Base-by-base conservation (phyloP, 2,329 filamentous ascomycete genomes). In the Nothomitra cinnamomea region DNA sequence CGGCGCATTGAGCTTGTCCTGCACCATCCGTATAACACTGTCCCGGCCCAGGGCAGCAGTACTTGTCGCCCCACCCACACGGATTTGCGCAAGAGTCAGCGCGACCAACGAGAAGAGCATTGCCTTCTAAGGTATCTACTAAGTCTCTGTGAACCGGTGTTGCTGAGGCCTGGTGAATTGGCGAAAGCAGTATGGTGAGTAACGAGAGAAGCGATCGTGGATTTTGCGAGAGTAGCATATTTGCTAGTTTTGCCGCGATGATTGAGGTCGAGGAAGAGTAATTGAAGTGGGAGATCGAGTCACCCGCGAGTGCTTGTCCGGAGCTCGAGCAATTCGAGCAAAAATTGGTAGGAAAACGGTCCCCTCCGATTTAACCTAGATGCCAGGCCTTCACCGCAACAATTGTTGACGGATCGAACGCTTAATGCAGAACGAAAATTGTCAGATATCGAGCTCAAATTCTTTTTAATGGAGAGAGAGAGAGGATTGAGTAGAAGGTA, bases 61-160 rank as follows among this genome's bases (percentile, higher is more conserved):
- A 61, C 60, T 74, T 71, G 49, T 64, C 63, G 54, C 70, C 68
- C 59, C 69, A 76, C n/a, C 75, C 76, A 58, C 75, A 79, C 7
- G 69, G 65, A 53, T 70, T 75, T 5, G 64, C 63, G 60, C 75
- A 77, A 55, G n/a, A n/a, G n/a, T n/a, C n/a, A n/a, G 40, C 54
- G 49, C 67, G 64, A 17, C 50, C 48, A 25, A 40, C 41, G 13
- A 54, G 53, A n/a, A 54, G 25, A 36, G 43, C 22, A 13, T 32
- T 10, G 17, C 25, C 48, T n/a, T 50, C 45, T 15, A 24, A 7
- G 4, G 13, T 17, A 19, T 22, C 53, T 17, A n/a, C 19, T 19
- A 36, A 24, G 1, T 50, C 43, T 51, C 53, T 47, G 8, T 8
- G 49, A 36, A 36, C 38, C 7, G 53, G 53, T 24, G 45, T 54